These are phyloP conservation scores for Cucumis melo DNA, from an alignment of 306 rosid genomes.

Conservation along the genomic window DNA sequence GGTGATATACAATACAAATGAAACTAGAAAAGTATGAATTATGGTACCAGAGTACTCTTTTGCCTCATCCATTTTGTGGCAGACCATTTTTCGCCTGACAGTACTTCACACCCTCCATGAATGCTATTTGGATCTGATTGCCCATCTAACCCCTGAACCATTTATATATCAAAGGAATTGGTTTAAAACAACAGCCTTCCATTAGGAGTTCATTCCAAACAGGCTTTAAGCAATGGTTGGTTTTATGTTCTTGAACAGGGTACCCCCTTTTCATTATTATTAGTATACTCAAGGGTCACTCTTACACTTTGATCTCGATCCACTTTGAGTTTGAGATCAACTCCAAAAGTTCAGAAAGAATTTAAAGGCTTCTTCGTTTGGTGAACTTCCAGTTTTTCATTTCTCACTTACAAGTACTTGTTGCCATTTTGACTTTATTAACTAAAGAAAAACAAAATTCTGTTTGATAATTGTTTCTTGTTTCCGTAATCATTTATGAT, in stretches of 20 bases:
- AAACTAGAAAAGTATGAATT: background rate
- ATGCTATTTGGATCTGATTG: constrained; percentile 38
- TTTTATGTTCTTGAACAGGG: too few relatives aligned
- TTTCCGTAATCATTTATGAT: too few relatives aligned
- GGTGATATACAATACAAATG: background rate
- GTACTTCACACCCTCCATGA: constrained; percentile 47
- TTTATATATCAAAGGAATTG: background rate
- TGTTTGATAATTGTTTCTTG: background rate
- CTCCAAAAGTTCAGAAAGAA: background rate
- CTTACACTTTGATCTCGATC: background rate
- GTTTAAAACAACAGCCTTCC: background rate
- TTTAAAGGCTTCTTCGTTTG: background rate
- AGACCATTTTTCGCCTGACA: constrained; percentile 46
- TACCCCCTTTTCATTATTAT: too few relatives aligned
- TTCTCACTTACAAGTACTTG: too few relatives aligned
- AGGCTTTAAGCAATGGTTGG: too few relatives aligned
- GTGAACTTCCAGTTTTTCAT: background rate
- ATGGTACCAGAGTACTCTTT: constrained; percentile 10
- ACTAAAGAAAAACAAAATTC: background rate
- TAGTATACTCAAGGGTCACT: too few relatives aligned
- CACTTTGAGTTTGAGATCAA: background rate
- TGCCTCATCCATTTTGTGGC: constrained; percentile 67
- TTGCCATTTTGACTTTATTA: background rate
- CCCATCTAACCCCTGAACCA: constrained; percentile 36
- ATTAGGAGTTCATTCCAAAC: background rate